A percentile compares a stretch with the other conserved stretches of the same genome.
These are phyloP conservation scores for Eucalyptus microcorys DNA, from an alignment of 345 rosid genomes.

Conservation along the genomic window DNA sequence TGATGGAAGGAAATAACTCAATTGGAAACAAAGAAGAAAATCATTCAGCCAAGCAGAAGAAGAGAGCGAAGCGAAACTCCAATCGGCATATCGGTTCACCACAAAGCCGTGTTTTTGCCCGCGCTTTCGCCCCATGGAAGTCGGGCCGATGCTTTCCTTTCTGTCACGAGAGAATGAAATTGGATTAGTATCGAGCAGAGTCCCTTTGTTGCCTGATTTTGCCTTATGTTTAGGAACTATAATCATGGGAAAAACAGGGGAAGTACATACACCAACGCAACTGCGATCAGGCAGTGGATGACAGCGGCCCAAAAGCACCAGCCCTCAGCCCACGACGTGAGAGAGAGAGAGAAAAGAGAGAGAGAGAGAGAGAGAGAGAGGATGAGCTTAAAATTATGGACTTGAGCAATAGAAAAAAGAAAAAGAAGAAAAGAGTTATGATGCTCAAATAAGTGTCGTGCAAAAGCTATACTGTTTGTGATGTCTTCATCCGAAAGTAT, in stretches of 20 bases:
- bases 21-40: not conserved
- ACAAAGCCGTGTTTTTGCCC: not conserved
- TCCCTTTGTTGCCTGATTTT: not conserved
- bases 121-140: not conserved
- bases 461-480: rapidly evolving
- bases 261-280: conserved; percentile 55
- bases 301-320: conserved; percentile 53
- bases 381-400: not conserved
- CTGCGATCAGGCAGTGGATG: conserved; percentile 83
- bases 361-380: not conserved
- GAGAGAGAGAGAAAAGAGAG: not conserved
- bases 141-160: not conserved
- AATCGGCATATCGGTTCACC: not conserved
- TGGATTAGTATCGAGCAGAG: not conserved
- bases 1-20: not conserved
- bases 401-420: not conserved
- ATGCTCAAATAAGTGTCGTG: not conserved
- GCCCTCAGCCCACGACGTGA: conserved; percentile 61
- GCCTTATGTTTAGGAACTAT: conserved; percentile 38
- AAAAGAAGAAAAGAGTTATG: not conserved
- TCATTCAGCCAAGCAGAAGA: not conserved
- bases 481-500: not conserved
- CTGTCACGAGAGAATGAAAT: not conserved
- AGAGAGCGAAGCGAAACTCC: not conserved
- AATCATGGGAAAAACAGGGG: conserved; percentile 75